phyloP scores from a whole-genome alignment of 305 asterid species.

The Fraxinus ornus region DNA sequence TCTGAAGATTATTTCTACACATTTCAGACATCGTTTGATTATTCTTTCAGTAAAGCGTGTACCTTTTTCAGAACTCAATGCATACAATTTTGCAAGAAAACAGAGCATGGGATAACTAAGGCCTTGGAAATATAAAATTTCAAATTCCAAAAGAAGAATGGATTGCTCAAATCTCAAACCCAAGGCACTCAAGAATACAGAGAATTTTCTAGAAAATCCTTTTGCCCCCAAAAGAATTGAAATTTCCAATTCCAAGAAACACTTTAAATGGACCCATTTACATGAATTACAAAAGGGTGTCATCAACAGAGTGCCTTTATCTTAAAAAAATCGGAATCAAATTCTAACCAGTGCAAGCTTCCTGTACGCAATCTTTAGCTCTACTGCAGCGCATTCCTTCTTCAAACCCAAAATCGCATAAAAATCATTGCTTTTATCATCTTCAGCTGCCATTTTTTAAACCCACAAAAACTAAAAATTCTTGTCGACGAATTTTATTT shows the following conservation, averaged over 20 bases:
- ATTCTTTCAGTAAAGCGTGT: background rate
- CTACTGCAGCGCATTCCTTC: constrained; percentile 65
- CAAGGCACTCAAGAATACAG: background rate
- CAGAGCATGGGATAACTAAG: background rate
- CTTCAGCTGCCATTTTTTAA: constrained; percentile 49
- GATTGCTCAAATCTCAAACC: background rate
- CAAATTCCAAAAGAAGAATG: background rate
- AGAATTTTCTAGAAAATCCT: background rate
- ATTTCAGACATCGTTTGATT: background rate
- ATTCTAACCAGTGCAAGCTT: constrained; percentile 82
- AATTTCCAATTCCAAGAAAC: background rate
- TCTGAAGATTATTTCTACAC: background rate
- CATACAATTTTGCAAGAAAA: background rate
- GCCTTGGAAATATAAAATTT: background rate
- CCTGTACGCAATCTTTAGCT: constrained; percentile 79
- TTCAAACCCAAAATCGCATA: constrained; percentile 72
- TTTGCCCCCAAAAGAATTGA: background rate
- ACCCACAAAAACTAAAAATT: constrained; percentile 15
- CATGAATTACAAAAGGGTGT: background rate
- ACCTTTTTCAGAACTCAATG: background rate
- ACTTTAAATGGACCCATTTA: background rate
- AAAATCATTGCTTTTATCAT: constrained; percentile 45
- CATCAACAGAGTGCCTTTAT: background rate
- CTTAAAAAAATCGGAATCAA: background rate
- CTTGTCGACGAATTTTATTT: constrained; percentile 17